These are phyloP conservation scores for Pulveroboletus frians DNA, from an alignment of 768 basidiomycete species.

Conservation along the genomic window DNA sequence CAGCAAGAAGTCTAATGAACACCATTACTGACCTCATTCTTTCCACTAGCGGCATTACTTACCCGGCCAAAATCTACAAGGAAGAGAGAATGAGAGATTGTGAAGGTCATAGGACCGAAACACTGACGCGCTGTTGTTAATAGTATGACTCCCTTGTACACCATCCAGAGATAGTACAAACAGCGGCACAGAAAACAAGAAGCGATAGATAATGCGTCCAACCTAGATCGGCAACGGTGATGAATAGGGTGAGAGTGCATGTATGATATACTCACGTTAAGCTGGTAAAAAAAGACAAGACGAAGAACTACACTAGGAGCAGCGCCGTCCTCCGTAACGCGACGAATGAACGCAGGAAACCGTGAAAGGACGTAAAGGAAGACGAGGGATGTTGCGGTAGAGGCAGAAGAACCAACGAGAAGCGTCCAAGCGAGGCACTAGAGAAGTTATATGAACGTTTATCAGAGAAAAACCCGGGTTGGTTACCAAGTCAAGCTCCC, in stretches of 20 bases:
- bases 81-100: background rate
- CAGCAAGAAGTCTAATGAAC: slow-evolving; percentile 53
- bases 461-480: background rate
- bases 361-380: slow-evolving; percentile 69
- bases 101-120: background rate
- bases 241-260: background rate
- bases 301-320: slow-evolving; percentile 70
- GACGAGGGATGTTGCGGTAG: slow-evolving; percentile 59
- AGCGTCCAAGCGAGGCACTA: slow-evolving; percentile 76
- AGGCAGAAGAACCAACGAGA: slow-evolving; percentile 61
- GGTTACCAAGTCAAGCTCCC: slow-evolving; percentile 52
- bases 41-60: slow-evolving; percentile 15
- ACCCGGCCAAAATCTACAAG: slow-evolving; percentile 57
- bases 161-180: slow-evolving; percentile 65
- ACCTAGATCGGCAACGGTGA: slow-evolving; percentile 36
- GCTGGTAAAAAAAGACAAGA: slow-evolving; percentile 67
- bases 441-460: slow-evolving; percentile 8
- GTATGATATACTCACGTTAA: slow-evolving; percentile 54
- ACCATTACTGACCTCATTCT: background rate
- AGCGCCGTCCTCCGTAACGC: slow-evolving; percentile 70
- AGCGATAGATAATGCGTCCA: slow-evolving; percentile 69
- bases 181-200: slow-evolving; percentile 66
- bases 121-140: slow-evolving; percentile 56
- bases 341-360: slow-evolving; percentile 66
- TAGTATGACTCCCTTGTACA: slow-evolving; percentile 42